Conservation (phyloP, 2,329 filamentous ascomycete species). For the Microsporum canis region DNA sequence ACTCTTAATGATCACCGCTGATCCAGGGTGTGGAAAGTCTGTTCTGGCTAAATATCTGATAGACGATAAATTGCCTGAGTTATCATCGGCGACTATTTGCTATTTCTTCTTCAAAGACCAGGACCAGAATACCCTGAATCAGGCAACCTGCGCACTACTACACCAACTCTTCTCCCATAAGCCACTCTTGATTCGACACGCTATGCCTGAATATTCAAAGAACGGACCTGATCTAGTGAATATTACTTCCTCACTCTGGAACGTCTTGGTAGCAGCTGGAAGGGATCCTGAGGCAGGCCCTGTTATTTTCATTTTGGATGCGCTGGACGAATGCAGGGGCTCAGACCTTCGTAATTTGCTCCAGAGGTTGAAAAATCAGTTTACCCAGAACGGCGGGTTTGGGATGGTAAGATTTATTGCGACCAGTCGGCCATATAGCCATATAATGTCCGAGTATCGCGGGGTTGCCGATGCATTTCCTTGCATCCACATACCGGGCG, state of each 20-base stretch:
- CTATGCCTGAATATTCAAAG: constrained; percentile 14
- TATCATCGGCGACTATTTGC: not conserved
- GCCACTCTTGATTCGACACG: constrained; percentile 13
- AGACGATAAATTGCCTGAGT: constrained; percentile 19
- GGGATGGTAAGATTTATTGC: constrained; percentile 29
- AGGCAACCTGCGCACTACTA: not conserved
- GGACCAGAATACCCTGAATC: not conserved
- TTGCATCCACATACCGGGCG: not conserved
- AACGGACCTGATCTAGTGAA: constrained; percentile 12
- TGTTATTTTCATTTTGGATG: constrained; percentile 32
- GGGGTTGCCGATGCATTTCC: not conserved
- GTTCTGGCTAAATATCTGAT: constrained; percentile 31
- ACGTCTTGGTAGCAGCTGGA: constrained; percentile 17
- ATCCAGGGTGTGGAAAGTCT: constrained; percentile 38
- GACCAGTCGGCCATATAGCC: constrained; percentile 15
- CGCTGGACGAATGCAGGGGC: constrained; percentile 32
- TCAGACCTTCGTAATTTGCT: constrained; percentile 16
- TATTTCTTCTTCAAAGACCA: not conserved
- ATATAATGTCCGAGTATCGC: not conserved
- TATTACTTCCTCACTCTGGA: constrained; percentile 24
- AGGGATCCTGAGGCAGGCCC: constrained; percentile 13
- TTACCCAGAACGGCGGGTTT: constrained; percentile 6
- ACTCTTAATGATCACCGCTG: constrained; percentile 32
- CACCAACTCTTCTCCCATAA: constrained; percentile 8
- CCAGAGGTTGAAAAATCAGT: constrained; percentile 19